Base-by-base conservation (phyloP, 257 asterid species). In the Ballota nigra region DNA sequence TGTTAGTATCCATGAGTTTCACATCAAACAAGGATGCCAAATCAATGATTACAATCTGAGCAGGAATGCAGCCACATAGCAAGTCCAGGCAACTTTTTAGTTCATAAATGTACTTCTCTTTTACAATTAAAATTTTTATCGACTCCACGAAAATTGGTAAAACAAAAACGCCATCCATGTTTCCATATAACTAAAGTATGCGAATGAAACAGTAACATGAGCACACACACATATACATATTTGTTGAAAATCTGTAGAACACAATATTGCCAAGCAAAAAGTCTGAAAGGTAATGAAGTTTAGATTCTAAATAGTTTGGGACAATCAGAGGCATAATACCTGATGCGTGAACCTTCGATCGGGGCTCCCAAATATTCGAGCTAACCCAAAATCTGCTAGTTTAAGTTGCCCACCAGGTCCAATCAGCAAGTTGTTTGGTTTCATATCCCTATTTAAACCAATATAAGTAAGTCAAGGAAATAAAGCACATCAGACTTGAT, bases 351-450 rank as follows among this genome's bases (percentile, higher is more conserved):
- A 94, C 78, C 99, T 86, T 74, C 98, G 82, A 76, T 87, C 96
- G 12, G 99, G 98, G 82, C 99, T 94, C 16, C 99, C 99, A 81
- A 88, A 94, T 77, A 94, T 16, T 66, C 99, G 96, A 63, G 99
- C 99, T 79, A 94, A 88, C 58, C 99, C 99, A 80, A 94, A 94
- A 78, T 94, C 99, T 52, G 97, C 99, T 67, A 94, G 96, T 78
- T 94, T 94, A 58, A 94, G 96, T 81, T 94, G 93, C 71, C 99
- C 99, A 23, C 68, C 77, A 36, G 96, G 83, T 75, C 99, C 99
- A 69, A 94, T 94, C 82, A 94, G 83, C 85, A 94, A 82, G 84
- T 94, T 94, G 83, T 94, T 94, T 10, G 99, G 99, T 83, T 94
- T 94, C 99, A 94, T 91, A 78, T 94, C 99, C 92, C 99, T 94